Evolutionary conservation across 192 early-diverging fungal genomes (phyloP), one percentile per base, ranked within the genome.

Genomic region (Phycomyces blakesleeanus): DNA sequence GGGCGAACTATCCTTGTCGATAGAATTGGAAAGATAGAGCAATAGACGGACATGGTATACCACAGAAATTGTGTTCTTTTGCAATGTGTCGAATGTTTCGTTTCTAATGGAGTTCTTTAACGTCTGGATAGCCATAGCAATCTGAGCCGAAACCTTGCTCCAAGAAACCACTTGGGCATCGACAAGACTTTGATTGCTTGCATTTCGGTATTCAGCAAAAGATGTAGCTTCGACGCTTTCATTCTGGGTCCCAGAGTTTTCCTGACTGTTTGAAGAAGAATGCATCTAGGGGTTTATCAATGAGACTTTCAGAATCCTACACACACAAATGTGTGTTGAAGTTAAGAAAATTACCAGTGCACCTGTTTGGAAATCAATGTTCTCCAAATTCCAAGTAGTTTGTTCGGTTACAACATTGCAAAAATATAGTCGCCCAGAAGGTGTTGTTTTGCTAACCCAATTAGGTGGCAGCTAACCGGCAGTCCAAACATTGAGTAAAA

Each of bases 11-110:
- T 89, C 83, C 25, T 76, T 79, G 16, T 76, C 78, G 0, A 82
- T 74, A 0, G 79, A 68, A 24, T 82, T 82, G 12, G 85, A 85
- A 16, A 81, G 71, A 34, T 82, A 83, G 18, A 94, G 68, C 80
- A 94, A 81, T 12, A 83, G 76, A 38, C 90, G 82, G 52, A 94
- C 81, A 53, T 84, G 78, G 11, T 80, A 69, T 0, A 94, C 80
- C 14, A 91, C 76, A 29, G 78, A 63, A 18, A 75, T 69, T 27
- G 86, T 73, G 5, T 65, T 47, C 21, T 68, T 62, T 8, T 22
- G 41, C 11, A 64, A 59, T n/a, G 57, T 18, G 16, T 14, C 7
- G 12, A 18, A 41, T 21, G 56, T 50, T 8, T 50, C 72, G 20
- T 64, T 47, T 20, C 55, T 56, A 5, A 68, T 51, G 1, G 83